Evolutionary conservation across 805 yeast genomes (phyloP).

Genomic region (Yarrowia keelungensis): DNA sequence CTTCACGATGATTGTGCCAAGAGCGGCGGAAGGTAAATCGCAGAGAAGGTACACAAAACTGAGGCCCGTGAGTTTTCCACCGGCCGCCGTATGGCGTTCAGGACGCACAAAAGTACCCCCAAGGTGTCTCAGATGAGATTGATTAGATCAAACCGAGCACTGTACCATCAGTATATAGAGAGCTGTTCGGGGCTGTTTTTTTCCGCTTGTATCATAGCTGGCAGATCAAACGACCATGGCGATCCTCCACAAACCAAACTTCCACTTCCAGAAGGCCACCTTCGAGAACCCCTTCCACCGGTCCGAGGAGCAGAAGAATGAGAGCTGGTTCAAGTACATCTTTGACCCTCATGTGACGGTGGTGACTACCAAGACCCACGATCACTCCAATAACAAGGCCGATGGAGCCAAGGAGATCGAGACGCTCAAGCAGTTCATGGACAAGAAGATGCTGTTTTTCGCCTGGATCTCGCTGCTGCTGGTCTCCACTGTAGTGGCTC

Average conservation of each 20-base stretch:
- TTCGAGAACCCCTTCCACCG: slow-evolving; percentile 11
- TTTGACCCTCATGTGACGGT: slow-evolving; percentile 15
- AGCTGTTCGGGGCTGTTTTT: background rate
- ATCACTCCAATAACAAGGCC: background rate
- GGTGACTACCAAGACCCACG: slow-evolving; percentile 6
- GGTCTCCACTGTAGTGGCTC: slow-evolving; percentile 26
- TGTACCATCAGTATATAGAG: background rate
- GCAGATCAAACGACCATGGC: slow-evolving; percentile 19
- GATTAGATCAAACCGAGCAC: slow-evolving; percentile 4
- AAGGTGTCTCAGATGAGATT: slow-evolving; percentile 31
- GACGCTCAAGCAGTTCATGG: background rate
- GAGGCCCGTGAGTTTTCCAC: background rate
- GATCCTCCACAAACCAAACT: background rate
- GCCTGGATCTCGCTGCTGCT: slow-evolving; percentile 34
- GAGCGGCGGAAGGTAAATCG: slow-evolving; percentile 1
- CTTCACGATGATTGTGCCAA: slow-evolving; percentile 22
- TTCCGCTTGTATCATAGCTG: background rate
- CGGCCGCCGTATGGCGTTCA: background rate
- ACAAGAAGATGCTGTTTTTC: slow-evolving; percentile 8
- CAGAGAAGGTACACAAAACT: background rate
- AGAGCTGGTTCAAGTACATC: slow-evolving; percentile 8
- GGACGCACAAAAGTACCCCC: background rate
- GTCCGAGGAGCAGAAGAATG: background rate
- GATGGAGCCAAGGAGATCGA: slow-evolving; percentile 22
- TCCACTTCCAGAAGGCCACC: slow-evolving; percentile 1